These are phyloP conservation scores for Salix brachista DNA, from an alignment of 345 rosid genomes.

Conservation along the genomic window DNA sequence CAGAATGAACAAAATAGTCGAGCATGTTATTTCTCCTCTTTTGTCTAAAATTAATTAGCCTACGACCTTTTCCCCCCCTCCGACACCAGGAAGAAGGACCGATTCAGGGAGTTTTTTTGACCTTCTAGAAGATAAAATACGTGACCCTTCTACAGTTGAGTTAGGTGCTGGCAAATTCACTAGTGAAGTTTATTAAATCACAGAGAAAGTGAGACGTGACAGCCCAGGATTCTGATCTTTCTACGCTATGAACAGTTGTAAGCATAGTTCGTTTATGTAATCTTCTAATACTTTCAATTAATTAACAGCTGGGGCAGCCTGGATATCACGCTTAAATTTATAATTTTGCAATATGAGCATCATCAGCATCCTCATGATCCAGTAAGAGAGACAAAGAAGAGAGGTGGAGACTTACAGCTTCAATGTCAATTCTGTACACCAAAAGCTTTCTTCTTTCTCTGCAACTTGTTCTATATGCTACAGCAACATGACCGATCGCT, in stretches of 20 bases:
- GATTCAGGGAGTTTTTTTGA: conserved; percentile 15
- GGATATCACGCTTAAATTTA: not conserved
- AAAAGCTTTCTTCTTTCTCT: conserved; percentile 84
- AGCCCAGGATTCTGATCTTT: not conserved
- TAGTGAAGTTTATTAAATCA: not conserved
- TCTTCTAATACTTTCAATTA: not conserved
- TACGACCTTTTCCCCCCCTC: no score
- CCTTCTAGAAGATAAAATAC: conserved; percentile 23
- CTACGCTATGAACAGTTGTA: not conserved
- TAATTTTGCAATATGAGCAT: not conserved
- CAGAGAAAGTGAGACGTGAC: not conserved
- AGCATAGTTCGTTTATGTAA: not conserved
- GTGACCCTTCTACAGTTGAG: conserved; percentile 1
- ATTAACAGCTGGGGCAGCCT: not conserved
- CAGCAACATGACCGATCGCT: conserved; percentile 69
- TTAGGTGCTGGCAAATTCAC: conserved; percentile 6
- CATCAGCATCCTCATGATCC: not conserved
- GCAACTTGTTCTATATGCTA: conserved; percentile 83
- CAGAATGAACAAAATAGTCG: no score
- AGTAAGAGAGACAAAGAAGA: not conserved
- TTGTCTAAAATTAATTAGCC: not conserved
- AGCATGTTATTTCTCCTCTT: not conserved
- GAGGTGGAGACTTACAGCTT: conserved; percentile 66
- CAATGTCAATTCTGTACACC: conserved; percentile 91
- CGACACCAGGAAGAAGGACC: not conserved